Conservation (phyloP, 345 rosid species). For the Diplotaxis tenuifolia region DNA sequence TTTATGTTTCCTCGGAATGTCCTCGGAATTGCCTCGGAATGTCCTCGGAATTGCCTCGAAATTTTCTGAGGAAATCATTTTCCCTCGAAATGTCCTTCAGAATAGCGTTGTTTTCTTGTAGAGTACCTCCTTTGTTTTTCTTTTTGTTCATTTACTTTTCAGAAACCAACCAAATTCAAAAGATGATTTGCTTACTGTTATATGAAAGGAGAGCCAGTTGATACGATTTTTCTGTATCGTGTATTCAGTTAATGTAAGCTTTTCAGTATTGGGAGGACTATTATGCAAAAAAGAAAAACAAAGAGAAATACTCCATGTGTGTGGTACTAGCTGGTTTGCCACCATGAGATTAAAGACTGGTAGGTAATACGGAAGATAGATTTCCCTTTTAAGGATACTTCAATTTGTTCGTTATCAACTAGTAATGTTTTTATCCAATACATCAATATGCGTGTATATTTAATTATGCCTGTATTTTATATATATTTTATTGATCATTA, state of each 20-base stretch:
- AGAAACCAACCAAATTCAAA: conserved; percentile 26
- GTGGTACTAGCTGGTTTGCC: neutral
- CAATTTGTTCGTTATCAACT: neutral
- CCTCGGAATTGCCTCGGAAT: too few relatives aligned
- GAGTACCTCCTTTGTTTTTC: conserved; percentile 8
- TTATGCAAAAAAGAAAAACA: too few relatives aligned
- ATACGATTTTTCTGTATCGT: conserved; percentile 8
- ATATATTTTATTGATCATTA: neutral
- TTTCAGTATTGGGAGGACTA: neutral
- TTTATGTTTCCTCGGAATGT: too few relatives aligned
- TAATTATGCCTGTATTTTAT: neutral
- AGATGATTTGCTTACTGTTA: conserved; percentile 10
- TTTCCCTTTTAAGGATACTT: neutral
- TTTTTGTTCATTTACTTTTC: conserved; percentile 31
- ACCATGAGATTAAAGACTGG: neutral
- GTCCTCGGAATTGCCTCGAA: too few relatives aligned
- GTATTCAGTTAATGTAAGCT: neutral
- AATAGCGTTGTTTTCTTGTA: too few relatives aligned
- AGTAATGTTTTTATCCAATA: neutral
- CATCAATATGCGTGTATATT: neutral
- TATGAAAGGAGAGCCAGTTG: neutral
- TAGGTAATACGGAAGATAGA: neutral
- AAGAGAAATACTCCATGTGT: neutral
- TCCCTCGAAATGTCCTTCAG: too few relatives aligned
- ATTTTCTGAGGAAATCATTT: too few relatives aligned